phyloP scores from a whole-genome alignment of 345 rosid species.

The Camelina hispida region DNA sequence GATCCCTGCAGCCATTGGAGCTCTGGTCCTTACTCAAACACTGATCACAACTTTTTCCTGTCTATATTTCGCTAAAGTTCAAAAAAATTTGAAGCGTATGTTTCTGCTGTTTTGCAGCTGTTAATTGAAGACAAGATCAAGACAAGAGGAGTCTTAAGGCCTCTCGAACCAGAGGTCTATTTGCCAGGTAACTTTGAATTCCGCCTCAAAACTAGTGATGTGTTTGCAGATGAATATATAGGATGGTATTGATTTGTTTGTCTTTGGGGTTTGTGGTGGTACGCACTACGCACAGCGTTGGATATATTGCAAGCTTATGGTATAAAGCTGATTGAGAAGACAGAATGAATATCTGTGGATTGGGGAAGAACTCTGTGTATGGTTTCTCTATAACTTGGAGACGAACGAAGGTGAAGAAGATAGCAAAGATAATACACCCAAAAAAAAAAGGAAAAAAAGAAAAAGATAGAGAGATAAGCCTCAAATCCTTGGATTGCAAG shows the following conservation, averaged over 20 bases:
- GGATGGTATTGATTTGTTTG: neutral
- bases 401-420: conserved; percentile 18
- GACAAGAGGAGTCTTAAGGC: conserved; percentile 83
- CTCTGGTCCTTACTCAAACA: conserved; percentile 57
- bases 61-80: neutral
- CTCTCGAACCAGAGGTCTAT: conserved; percentile 84
- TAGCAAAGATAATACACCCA: neutral
- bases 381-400: conserved; percentile 14
- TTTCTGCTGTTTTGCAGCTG: conserved; percentile 55
- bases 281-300: conserved; percentile 74
- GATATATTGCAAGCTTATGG: conserved; percentile 79
- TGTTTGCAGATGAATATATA: neutral
- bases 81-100: neutral
- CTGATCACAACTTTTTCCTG: conserved; percentile 9
- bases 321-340: conserved; percentile 71
- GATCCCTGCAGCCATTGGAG: conserved; percentile 85
- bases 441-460: neutral
- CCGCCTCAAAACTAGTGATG: conserved; percentile 3
- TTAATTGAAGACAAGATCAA: conserved; percentile 76
- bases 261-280: conserved; percentile 39
- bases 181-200: conserved; percentile 60
- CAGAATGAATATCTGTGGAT: conserved; percentile 39
- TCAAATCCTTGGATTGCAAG: neutral
- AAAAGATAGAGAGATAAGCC: neutral
- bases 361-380: neutral